Evolutionary conservation across 371 early-diverging fungal genomes (phyloP).

Genomic region (Syncephalastrum sp.): DNA sequence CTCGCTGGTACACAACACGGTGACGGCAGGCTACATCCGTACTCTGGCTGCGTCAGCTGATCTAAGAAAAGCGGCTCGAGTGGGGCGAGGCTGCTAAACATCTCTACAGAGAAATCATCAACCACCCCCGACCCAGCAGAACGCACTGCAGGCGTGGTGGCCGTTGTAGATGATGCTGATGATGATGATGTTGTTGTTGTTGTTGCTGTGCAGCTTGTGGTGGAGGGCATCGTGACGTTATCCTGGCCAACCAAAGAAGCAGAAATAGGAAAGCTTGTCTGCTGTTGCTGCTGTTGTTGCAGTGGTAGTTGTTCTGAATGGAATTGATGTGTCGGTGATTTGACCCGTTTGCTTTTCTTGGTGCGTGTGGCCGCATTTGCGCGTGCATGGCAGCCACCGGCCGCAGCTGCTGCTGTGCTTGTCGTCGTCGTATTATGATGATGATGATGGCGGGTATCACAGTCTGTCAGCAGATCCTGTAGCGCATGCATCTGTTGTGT

Average conservation of each 20-base stretch:
- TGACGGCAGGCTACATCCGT: background rate
- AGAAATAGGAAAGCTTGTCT: background rate
- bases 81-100: too few species aligned
- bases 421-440: background rate
- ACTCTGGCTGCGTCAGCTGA: too few species aligned
- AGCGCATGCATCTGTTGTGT: background rate
- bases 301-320: background rate
- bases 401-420: background rate
- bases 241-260: background rate
- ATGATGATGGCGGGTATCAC: background rate
- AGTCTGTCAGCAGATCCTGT: too few species aligned
- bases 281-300: background rate
- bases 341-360: slow-evolving; percentile 1
- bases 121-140: too few species aligned
- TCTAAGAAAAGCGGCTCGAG: too few species aligned
- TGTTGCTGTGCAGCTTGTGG: background rate
- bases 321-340: background rate
- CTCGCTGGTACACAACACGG: background rate
- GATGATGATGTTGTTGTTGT: background rate
- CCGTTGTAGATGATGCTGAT: background rate
- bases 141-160: background rate
- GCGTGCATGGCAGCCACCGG: slow-evolving; percentile 1
- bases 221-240: background rate
- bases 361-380: background rate
- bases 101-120: too few species aligned